phyloP scores from a whole-genome alignment of 1,284 basidiomycete species.

The Papiliotrema laurentii region DNA sequence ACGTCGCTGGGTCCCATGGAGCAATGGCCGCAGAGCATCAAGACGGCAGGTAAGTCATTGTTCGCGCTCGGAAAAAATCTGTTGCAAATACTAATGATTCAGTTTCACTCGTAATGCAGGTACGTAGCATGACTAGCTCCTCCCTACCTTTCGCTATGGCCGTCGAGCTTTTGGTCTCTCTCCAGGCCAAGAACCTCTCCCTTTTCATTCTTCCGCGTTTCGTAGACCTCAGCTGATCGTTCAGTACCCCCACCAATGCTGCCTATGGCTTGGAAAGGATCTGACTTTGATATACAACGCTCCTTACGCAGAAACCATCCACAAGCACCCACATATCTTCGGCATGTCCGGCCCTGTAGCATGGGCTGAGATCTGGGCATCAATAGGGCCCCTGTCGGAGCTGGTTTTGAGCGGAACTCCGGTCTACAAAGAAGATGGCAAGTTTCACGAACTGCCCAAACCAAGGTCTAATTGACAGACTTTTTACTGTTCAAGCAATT shows the following conservation, averaged over 20 bases:
- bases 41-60: slow-evolving; percentile 25
- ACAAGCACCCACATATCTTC: slow-evolving; percentile 41
- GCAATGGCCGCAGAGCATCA: slow-evolving; percentile 36
- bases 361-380: slow-evolving; percentile 43
- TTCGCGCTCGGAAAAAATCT: too few species aligned
- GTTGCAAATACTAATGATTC: too few species aligned
- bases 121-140: too few species aligned
- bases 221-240: slow-evolving; percentile 34
- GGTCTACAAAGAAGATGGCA: slow-evolving; percentile 40
- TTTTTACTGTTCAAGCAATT: slow-evolving; percentile 32
- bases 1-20: slow-evolving; percentile 37
- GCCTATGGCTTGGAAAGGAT: slow-evolving; percentile 45
- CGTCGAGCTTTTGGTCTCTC: too few species aligned
- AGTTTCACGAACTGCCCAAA: slow-evolving; percentile 1
- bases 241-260: slow-evolving; percentile 36
- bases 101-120: too few species aligned
- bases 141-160: too few species aligned
- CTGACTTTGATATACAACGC: slow-evolving; percentile 45
- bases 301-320: slow-evolving; percentile 33
- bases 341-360: slow-evolving; percentile 37
- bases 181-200: too few species aligned
- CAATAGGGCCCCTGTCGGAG: slow-evolving; percentile 39
- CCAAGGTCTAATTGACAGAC: slow-evolving; percentile 18
- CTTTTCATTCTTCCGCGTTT: too few species aligned
- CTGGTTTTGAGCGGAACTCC: slow-evolving; percentile 37